A percentile compares a stretch with the other conserved stretches of the same genome.
These are phyloP conservation scores for Endoconidiophora laricicola DNA, from an alignment of 2,329 filamentous ascomycete genomes.

Conservation along the genomic window DNA sequence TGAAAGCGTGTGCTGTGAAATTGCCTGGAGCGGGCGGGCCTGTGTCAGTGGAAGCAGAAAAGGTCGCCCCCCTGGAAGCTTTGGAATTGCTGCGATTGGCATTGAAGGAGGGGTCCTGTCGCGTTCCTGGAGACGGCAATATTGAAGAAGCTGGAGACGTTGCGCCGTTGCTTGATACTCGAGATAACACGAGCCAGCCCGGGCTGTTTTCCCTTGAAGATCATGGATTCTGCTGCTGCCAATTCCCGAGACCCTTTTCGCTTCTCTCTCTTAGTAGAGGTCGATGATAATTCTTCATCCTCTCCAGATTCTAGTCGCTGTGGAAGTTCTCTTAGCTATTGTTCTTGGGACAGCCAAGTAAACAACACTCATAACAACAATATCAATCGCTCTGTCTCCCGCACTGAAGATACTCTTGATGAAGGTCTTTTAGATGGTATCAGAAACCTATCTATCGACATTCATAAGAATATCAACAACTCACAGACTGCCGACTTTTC, in stretches of 20 bases:
- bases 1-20: constrained; percentile 2
- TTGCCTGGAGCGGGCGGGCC: constrained; percentile 5
- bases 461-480: background rate
- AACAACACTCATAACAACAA: constrained; percentile 1
- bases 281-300: constrained; percentile 9
- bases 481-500: too few species aligned
- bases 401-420: constrained; percentile 6
- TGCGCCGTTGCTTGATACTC: background rate
- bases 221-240: constrained; percentile 7
- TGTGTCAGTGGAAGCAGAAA: background rate
- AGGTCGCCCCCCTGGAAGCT: constrained; percentile 3
- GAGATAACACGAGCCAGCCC: constrained; percentile 7
- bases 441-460: constrained; percentile 10
- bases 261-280: constrained; percentile 10
- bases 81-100: constrained; percentile 5
- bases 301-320: constrained; percentile 10
- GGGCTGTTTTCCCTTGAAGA: constrained; percentile 2
- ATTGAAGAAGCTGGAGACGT: constrained; percentile 1
- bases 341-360: constrained; percentile 11
- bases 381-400: background rate
- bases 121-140: constrained; percentile 4
- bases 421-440: constrained; percentile 11
- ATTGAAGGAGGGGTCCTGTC: constrained; percentile 12
- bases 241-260: constrained; percentile 9
- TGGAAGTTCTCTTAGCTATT: constrained; percentile 10